These are phyloP conservation scores for Wallacemonas sp. DNA, from an alignment of 208 protist genomes.

Conservation along the genomic window DNA sequence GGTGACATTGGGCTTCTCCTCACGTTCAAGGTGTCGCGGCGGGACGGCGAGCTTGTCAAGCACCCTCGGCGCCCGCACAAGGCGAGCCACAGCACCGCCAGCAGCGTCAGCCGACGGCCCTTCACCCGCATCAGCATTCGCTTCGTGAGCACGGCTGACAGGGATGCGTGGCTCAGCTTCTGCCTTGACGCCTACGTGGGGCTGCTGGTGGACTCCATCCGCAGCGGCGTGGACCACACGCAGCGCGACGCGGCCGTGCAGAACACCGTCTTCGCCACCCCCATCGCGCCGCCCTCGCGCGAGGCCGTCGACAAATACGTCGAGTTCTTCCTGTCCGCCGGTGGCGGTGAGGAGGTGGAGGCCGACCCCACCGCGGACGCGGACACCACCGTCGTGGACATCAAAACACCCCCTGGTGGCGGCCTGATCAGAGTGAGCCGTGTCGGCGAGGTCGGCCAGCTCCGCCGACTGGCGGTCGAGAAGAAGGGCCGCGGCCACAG, in stretches of 20 bases:
- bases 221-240: constrained; percentile 27
- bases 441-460: constrained; percentile 4
- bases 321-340: constrained; percentile 59
- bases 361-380: not conserved
- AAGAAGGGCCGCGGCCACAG: constrained; percentile 14
- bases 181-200: constrained; percentile 46
- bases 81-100: not conserved
- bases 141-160: constrained; percentile 48
- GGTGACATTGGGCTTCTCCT: constrained; percentile 54
- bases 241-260: constrained; percentile 19
- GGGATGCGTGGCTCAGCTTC: constrained; percentile 48
- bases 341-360: constrained; percentile 18
- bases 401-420: constrained; percentile 6
- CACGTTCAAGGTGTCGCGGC: constrained; percentile 34
- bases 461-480: constrained; percentile 10
- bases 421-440: constrained; percentile 5
- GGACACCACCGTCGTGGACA: not conserved
- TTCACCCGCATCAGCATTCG: constrained; percentile 45
- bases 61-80: not conserved
- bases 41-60: constrained; percentile 4
- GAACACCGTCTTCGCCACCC: constrained; percentile 17
- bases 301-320: constrained; percentile 45
- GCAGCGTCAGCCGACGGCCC: constrained; percentile 13
- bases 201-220: constrained; percentile 59
- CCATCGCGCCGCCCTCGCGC: constrained; percentile 27